Conservation (phyloP, 2,329 filamentous ascomycete genomes). For the Coniochaeta hoffmannii region DNA sequence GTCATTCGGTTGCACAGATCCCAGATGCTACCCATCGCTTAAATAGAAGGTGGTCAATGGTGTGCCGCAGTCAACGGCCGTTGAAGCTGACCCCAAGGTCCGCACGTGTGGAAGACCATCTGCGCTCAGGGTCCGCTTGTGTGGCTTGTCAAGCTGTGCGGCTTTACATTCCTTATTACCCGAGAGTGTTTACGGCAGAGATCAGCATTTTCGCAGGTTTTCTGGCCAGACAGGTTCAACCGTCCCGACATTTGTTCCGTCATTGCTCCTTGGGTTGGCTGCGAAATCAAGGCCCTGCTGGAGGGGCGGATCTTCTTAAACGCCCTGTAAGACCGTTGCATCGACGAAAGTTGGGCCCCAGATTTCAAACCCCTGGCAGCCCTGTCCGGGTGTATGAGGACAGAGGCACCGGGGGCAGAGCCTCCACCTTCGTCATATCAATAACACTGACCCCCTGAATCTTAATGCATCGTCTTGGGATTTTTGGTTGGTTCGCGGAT, state of each 20-base stretch:
- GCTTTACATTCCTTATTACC: not conserved
- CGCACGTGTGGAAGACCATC: not conserved
- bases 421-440: constrained; percentile 2
- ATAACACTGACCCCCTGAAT: constrained; percentile 2
- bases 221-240: not conserved
- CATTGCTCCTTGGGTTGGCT: not conserved
- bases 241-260: not conserved
- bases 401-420: not conserved
- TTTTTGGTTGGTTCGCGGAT: not conserved
- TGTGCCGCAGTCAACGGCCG: not conserved
- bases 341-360: not conserved
- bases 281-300: not conserved
- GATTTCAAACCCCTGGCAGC: not conserved
- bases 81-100: not conserved
- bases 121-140: not conserved
- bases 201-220: constrained; percentile 1
- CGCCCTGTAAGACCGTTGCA: constrained; percentile 1
- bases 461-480: not conserved
- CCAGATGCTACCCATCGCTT: not conserved
- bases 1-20: constrained; percentile 1
- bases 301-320: not conserved
- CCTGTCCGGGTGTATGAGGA: not conserved
- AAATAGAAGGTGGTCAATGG: not conserved
- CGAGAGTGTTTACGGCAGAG: not conserved
- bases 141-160: not conserved